Conservation (phyloP, 2,329 filamentous ascomycete species). For the Eutypella sp. region DNA sequence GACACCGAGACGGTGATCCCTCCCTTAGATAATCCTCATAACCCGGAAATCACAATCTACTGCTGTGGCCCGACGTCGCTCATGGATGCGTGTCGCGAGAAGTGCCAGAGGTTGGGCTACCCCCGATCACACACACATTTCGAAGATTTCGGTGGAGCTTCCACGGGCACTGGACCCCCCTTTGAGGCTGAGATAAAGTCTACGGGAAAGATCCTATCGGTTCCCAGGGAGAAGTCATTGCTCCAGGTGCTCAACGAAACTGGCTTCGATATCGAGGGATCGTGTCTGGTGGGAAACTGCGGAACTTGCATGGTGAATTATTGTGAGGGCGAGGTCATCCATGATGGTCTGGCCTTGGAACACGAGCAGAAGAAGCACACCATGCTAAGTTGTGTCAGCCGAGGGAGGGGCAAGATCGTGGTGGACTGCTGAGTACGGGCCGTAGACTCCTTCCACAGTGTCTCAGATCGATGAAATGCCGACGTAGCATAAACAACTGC, state of each 20-base stretch:
- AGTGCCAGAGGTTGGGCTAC: constrained; percentile 17
- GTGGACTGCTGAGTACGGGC: constrained; percentile 13
- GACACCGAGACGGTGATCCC: constrained; percentile 34
- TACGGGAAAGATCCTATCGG: constrained; percentile 18
- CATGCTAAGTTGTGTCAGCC: constrained; percentile 27
- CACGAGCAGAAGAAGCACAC: constrained; percentile 22
- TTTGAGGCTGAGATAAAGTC: constrained; percentile 25
- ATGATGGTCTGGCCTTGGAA: constrained; percentile 24
- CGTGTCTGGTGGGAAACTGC: constrained; percentile 27
- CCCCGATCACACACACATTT: constrained; percentile 20
- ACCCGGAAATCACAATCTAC: constrained; percentile 25
- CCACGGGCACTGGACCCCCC: constrained; percentile 23
- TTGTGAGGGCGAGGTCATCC: constrained; percentile 21
- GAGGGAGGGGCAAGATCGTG: constrained; percentile 23
- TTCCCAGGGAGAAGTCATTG: constrained; percentile 25
- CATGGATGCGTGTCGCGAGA: constrained; percentile 15
- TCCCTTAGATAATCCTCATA: constrained; percentile 10
- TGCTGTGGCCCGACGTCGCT: constrained; percentile 25
- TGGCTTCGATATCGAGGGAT: constrained; percentile 28
- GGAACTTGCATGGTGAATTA: constrained; percentile 26
- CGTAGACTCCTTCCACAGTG: background rate
- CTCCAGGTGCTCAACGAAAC: constrained; percentile 26
- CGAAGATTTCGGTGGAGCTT: constrained; percentile 22
- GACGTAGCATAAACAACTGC: no score
- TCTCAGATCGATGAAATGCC: no score